These are phyloP conservation scores for Paracoccidioides lutzii DNA, from an alignment of 2,329 filamentous ascomycete species.

Conservation along the genomic window DNA sequence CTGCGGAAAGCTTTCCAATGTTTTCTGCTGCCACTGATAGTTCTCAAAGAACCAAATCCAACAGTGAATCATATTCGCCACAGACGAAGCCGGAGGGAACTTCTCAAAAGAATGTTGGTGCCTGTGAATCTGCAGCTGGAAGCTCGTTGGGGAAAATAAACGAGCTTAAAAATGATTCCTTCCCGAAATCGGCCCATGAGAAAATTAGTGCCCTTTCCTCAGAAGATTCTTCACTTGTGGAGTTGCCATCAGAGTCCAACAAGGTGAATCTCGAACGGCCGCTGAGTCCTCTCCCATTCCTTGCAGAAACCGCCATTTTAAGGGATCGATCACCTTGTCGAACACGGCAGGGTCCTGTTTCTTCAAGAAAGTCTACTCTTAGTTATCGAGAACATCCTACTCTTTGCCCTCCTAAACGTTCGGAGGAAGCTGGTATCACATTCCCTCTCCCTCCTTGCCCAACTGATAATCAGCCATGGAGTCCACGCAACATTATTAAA, in stretches of 20 bases:
- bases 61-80: conserved; percentile 38
- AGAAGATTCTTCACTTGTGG: conserved; percentile 16
- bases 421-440: background rate
- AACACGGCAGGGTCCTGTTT: background rate
- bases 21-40: conserved; percentile 49
- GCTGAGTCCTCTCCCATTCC: conserved; percentile 23
- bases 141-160: conserved; percentile 8
- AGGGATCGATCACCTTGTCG: background rate
- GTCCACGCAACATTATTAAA: conserved; percentile 25
- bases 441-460: conserved; percentile 21
- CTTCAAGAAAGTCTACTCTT: background rate
- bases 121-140: conserved; percentile 14
- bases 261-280: conserved; percentile 34
- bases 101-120: conserved; percentile 12
- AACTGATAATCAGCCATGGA: conserved; percentile 27
- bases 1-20: conserved; percentile 50
- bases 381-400: background rate
- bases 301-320: conserved; percentile 20
- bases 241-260: conserved; percentile 14
- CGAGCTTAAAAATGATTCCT: conserved; percentile 11
- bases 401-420: background rate
- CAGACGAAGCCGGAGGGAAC: conserved; percentile 17
- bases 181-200: conserved; percentile 6
- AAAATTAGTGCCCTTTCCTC: conserved; percentile 13
- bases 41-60: conserved; percentile 41